Base-by-base conservation (phyloP, 2,329 filamentous ascomycete genomes). In the Trichoderma atroviride region DNA sequence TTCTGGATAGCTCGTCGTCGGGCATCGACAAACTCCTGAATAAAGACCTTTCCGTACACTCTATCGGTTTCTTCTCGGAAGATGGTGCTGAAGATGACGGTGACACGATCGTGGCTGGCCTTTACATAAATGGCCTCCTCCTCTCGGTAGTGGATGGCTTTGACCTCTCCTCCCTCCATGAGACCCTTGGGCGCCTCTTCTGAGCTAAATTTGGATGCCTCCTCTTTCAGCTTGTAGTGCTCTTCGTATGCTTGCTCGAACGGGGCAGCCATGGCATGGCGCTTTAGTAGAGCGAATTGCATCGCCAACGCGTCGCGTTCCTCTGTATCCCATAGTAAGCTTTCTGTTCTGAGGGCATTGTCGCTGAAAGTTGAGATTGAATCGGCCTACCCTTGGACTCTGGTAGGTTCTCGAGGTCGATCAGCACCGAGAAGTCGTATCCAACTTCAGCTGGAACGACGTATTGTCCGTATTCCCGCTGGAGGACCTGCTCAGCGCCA, bases 61-160 rank as follows among this genome's bases (percentile, higher is more conserved):
- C 95, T 87, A 79, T 99, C 96, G 67, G 96, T 99, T 83, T 99
- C 96, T 79, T 99, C 96, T 69, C 93, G 88, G 86, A 99, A 99
- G 64, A 98, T 89, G 53, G 96, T 99, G 82, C 94, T 97, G 86
- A 99, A 99, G 78, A 99, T 99, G 76, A 99, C 94, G 0, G 96
- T 99, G 64, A 99, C 96, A 76, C 96, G 90, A 80, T 99, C 96
- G 83, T 96, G 92, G 80, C 92, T 96, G 71, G 96, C 95, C 84
- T 99, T 98, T 84, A 99, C 91, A 81, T 97, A 99, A 78, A 99
- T 98, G 64, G 96, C 94, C 81, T 99, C 96, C 84, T 98, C 94
- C 77, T 99, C 96, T 69, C 96, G 92, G 83, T 99, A 99, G 81
- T 98, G 95, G 75, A 99, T 97, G 3, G 95, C 90, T 87, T 96